Evolutionary conservation across 768 basidiomycete genomes (phyloP).

Genomic region (Mycena kentingensis): DNA sequence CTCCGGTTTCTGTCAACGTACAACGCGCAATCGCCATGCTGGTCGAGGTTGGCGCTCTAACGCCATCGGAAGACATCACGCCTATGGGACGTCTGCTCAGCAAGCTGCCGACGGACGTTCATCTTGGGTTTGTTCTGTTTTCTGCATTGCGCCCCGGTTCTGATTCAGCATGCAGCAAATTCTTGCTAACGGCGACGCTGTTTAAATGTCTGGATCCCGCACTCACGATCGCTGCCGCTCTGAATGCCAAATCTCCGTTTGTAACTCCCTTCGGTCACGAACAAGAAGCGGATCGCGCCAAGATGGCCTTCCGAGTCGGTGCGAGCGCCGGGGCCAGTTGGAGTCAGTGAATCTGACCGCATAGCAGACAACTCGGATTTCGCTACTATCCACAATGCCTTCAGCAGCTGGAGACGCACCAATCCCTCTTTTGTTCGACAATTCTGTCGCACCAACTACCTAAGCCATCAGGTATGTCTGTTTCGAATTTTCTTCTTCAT

Average conservation of each 20-base stretch:
- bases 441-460: slow-evolving; percentile 78
- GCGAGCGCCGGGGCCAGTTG: slow-evolving; percentile 23
- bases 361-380: slow-evolving; percentile 89
- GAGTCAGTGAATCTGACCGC: not conserved
- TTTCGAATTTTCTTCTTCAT: not conserved
- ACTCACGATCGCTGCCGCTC: slow-evolving; percentile 90
- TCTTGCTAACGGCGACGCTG: slow-evolving; percentile 79
- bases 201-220: slow-evolving; percentile 94
- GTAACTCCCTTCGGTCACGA: slow-evolving; percentile 86
- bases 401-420: slow-evolving; percentile 80
- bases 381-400: slow-evolving; percentile 88
- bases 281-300: slow-evolving; percentile 83
- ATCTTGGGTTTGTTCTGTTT: slow-evolving; percentile 37
- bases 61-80: slow-evolving; percentile 85
- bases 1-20: slow-evolving; percentile 82
- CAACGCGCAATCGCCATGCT: slow-evolving; percentile 87
- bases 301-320: slow-evolving; percentile 77
- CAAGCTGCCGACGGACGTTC: slow-evolving; percentile 93
- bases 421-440: slow-evolving; percentile 64
- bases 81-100: slow-evolving; percentile 89
- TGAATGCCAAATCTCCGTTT: slow-evolving; percentile 94
- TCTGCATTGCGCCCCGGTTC: not conserved
- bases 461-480: slow-evolving; percentile 72
- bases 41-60: slow-evolving; percentile 93
- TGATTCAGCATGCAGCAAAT: slow-evolving; percentile 54